Base-by-base conservation (phyloP, 495 filamentous ascomycete species). In the Penicillium roqueforti region DNA sequence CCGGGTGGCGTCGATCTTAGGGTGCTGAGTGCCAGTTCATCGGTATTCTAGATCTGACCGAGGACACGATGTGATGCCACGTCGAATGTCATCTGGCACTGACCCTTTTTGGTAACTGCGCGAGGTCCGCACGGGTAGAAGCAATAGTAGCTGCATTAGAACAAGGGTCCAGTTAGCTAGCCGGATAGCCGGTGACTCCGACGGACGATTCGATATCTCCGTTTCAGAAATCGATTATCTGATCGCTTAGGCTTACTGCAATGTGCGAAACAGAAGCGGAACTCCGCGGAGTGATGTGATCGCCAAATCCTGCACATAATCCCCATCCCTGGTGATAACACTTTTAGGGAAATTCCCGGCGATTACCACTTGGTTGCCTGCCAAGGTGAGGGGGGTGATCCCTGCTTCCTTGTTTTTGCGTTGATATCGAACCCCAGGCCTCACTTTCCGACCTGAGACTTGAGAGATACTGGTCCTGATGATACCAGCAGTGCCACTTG, bases 371-470 rank as follows among this genome's bases (percentile, higher is more conserved):
- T 76, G 68, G 43, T 71, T 68, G 0, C 57, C 67, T 4, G 66
- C 60, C 6, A 79, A 57, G 19, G 20, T 44, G 18, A 77, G 54
- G 3, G 59, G 62, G 4, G 61, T 1, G 45, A 42, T 3, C 66
- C 71, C 0, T 54, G 45, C 2, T 47, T 58, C 7, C 2, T 47
- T 58, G 9, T 45, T 48, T 3, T 52, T 51, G 6, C 49, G 57
- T 4, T 57, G 58, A 45, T 75, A 76, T 3, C 52, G 29, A 2
- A 70, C 26, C 28, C 76, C 49, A 0, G 67, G 73, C 2, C 50
- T 67, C 25, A 45, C n/a, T 63, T 54, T 20, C 77, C 77, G 1
- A 68, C 74, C 74, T 73, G 3, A 70, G 60, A 48, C 77, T 59
- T 23, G 69, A 58, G 14, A 67, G 40, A 55, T 69, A 74, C 60